Percentiles rank a stretch among this genome's conserved stretches.
These are phyloP conservation scores for Fomitopsis pulvina DNA, from an alignment of 768 basidiomycete genomes.

Conservation along the genomic window DNA sequence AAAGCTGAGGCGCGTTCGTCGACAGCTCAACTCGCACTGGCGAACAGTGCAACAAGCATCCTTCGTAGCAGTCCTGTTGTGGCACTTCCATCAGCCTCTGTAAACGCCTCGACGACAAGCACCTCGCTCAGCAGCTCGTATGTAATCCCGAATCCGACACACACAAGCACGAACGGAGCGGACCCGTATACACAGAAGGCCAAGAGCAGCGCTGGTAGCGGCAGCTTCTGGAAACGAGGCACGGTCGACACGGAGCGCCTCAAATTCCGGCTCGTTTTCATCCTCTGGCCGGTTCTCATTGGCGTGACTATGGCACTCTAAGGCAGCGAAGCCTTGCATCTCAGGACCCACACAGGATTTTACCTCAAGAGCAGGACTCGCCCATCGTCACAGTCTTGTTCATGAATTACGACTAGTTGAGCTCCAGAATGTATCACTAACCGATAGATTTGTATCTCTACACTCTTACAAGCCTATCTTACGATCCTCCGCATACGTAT, in stretches of 20 bases:
- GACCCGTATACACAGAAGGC: constrained; percentile 1
- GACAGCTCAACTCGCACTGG: neutral
- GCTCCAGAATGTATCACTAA: too few species aligned
- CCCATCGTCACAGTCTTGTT: too few species aligned
- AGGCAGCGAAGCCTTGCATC: too few species aligned
- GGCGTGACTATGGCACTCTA: constrained; percentile 51
- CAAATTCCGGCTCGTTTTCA: constrained; percentile 42
- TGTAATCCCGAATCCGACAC: neutral
- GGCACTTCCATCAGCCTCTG: neutral
- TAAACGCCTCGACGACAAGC: neutral
- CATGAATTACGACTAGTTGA: too few species aligned
- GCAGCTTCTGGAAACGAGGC: constrained; percentile 5
- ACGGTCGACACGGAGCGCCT: constrained; percentile 19
- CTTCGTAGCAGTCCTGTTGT: neutral
- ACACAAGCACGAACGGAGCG: neutral
- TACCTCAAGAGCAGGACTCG: too few species aligned
- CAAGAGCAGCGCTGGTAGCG: constrained; percentile 3
- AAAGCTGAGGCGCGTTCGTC: constrained; percentile 1
- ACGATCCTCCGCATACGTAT: too few species aligned
- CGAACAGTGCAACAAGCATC: neutral
- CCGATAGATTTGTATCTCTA: too few species aligned
- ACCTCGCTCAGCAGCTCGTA: neutral
- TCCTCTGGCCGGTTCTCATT: constrained; percentile 51
- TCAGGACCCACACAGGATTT: too few species aligned
- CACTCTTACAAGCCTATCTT: too few species aligned